Evolutionary conservation across 805 yeast genomes (phyloP).

Genomic region (Saturnispora halmiae): DNA sequence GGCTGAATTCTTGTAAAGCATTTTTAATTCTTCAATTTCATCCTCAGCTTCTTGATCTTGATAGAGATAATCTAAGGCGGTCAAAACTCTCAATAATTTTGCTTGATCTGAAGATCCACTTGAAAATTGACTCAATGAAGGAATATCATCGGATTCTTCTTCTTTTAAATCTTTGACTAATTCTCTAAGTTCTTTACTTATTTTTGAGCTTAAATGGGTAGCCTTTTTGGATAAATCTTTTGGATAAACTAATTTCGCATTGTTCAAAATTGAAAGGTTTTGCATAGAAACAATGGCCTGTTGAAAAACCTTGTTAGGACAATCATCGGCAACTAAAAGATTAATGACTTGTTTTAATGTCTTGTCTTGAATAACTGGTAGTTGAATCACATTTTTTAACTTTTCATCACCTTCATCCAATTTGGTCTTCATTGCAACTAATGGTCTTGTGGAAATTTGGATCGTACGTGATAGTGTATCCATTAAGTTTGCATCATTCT

Average conservation of each 20-base stretch:
- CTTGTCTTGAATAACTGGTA: slow-evolving; percentile 57
- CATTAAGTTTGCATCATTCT: slow-evolving; percentile 66
- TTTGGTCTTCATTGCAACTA: slow-evolving; percentile 39
- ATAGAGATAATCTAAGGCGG: slow-evolving; percentile 79
- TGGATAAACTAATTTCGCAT: slow-evolving; percentile 58
- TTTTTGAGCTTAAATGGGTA: slow-evolving; percentile 41
- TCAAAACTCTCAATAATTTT: slow-evolving; percentile 71
- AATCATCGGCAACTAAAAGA: slow-evolving; percentile 70
- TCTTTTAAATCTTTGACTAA: slow-evolving; percentile 38
- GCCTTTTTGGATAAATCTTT: slow-evolving; percentile 59
- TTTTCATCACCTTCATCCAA: slow-evolving; percentile 28
- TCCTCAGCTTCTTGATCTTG: slow-evolving; percentile 33
- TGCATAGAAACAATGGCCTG: slow-evolving; percentile 77
- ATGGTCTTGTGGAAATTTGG: slow-evolving; percentile 69
- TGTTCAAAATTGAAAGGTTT: slow-evolving; percentile 52
- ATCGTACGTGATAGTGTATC: slow-evolving; percentile 67
- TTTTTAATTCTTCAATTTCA: slow-evolving; percentile 42
- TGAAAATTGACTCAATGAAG: slow-evolving; percentile 53
- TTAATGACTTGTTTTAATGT: slow-evolving; percentile 56
- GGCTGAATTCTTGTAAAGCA: slow-evolving; percentile 56
- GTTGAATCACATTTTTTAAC: slow-evolving; percentile 24
- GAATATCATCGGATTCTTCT: slow-evolving; percentile 34
- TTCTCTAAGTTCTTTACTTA: slow-evolving; percentile 46
- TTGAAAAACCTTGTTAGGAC: slow-evolving; percentile 77
- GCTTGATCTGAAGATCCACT: slow-evolving; percentile 82